phyloP scores from a whole-genome alignment of 805 yeast species.

The Pichia eremophila region DNA sequence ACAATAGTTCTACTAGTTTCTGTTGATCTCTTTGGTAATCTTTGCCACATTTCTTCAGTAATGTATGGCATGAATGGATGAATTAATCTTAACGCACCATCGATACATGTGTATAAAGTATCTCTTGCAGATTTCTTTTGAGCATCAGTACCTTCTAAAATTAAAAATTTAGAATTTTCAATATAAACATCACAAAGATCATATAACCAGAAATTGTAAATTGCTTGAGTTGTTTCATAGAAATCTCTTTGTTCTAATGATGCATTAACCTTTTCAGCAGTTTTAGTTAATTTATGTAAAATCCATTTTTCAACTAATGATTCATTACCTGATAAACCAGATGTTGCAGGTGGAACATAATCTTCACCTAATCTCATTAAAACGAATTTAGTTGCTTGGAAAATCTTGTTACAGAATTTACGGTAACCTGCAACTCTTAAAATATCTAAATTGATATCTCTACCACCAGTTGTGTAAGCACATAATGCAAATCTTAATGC shows the following conservation, averaged over 20 bases:
- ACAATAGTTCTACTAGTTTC: slow-evolving; percentile 67
- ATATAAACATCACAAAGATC: slow-evolving; percentile 96
- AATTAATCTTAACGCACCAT: slow-evolving; percentile 81
- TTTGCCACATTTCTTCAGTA: slow-evolving; percentile 98
- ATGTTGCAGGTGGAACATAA: slow-evolving; percentile 68
- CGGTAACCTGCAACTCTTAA: slow-evolving; percentile 97
- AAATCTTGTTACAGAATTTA: slow-evolving; percentile 98
- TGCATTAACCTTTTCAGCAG: slow-evolving; percentile 55
- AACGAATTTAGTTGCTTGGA: slow-evolving; percentile 97
- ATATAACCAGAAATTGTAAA: slow-evolving; percentile 90
- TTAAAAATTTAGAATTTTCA: slow-evolving; percentile 90
- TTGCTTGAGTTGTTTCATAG: slow-evolving; percentile 74
- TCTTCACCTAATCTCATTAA: slow-evolving; percentile 86
- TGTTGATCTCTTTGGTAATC: slow-evolving; percentile 78
- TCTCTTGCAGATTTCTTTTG: slow-evolving; percentile 89
- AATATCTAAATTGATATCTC: slow-evolving; percentile 94
- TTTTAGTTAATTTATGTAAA: slow-evolving; percentile 68
- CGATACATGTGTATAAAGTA: slow-evolving; percentile 87
- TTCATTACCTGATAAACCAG: slow-evolving; percentile 60
- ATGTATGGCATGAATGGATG: slow-evolving; percentile 98
- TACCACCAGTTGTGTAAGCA: slow-evolving; percentile 97
- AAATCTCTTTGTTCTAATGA: slow-evolving; percentile 80
- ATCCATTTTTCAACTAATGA: slow-evolving; percentile 96
- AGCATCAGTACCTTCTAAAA: slow-evolving; percentile 78
- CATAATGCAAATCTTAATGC: slow-evolving; percentile 96